phyloP scores from a whole-genome alignment of 2,329 filamentous ascomycete genomes.

The Cryphonectria parasitica region DNA sequence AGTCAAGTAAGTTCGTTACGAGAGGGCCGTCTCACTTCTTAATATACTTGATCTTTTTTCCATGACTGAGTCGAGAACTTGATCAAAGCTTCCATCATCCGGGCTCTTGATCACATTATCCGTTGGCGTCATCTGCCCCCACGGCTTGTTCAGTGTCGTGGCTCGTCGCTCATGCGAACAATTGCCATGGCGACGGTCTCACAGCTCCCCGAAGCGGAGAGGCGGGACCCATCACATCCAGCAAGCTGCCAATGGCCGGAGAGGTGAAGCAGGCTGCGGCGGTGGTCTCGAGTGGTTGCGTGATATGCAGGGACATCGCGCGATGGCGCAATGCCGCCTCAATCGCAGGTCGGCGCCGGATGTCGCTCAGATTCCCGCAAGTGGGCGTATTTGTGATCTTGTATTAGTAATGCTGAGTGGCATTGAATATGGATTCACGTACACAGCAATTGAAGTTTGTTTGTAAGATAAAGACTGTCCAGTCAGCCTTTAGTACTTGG shows the following conservation, averaged over 20 bases:
- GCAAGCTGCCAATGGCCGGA: not conserved
- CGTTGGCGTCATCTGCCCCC: slow-evolving; percentile 2
- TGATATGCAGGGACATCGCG: slow-evolving; percentile 24
- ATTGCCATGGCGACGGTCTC: not conserved
- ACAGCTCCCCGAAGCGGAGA: not conserved
- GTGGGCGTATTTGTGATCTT: not conserved
- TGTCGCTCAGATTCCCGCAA: not conserved
- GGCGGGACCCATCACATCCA: not conserved
- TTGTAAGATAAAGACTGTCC: too few species aligned
- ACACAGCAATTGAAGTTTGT: not conserved
- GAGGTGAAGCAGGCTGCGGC: not conserved
- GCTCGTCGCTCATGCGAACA: not conserved
- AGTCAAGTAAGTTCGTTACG: not conserved
- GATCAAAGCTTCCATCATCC: slow-evolving; percentile 13
- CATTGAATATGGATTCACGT: not conserved
- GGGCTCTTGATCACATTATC: slow-evolving; percentile 15
- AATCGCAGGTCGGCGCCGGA: slow-evolving; percentile 3
- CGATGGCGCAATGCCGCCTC: not conserved
- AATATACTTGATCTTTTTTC: slow-evolving; percentile 4
- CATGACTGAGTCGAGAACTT: slow-evolving; percentile 13
- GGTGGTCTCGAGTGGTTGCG: slow-evolving; percentile 10
- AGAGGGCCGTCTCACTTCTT: not conserved
- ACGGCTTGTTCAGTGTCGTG: not conserved
- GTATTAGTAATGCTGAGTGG: not conserved
- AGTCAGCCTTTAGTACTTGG: too few species aligned